These are phyloP conservation scores for Marasmius sp. DNA, from an alignment of 1,284 basidiomycete species.

Conservation along the genomic window DNA sequence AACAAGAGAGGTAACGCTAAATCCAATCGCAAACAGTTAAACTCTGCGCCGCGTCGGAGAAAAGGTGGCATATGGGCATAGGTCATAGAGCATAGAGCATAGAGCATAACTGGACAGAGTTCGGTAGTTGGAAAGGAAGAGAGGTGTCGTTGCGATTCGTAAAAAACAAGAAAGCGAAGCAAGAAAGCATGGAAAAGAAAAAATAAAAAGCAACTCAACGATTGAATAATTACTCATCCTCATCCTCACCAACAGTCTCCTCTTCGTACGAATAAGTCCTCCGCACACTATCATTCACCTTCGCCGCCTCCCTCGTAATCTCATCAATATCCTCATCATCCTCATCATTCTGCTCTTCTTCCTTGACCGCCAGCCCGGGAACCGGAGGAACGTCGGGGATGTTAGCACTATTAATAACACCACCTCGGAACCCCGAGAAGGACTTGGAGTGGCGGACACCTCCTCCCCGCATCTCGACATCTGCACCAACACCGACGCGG, in stretches of 20 bases:
- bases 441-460: not conserved
- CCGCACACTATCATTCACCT: not conserved
- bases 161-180: not conserved
- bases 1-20: no score
- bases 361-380: not conserved
- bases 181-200: not conserved
- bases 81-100: no score
- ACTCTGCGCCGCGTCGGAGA: no score
- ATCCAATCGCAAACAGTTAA: no score
- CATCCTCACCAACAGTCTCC: not conserved
- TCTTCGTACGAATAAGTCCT: not conserved
- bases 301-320: not conserved
- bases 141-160: no score
- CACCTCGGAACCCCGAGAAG: not conserved
- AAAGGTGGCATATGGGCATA: no score
- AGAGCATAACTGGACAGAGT: no score
- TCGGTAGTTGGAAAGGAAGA: no score
- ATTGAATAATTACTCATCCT: not conserved
- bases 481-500: not conserved
- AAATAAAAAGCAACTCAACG: not conserved
- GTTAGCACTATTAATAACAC: not conserved
- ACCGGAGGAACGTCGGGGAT: not conserved
- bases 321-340: not conserved
- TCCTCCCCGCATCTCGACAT: not conserved
- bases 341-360: not conserved